Base-by-base conservation (phyloP, 179 eudicot species). In the Monotropa hypopitys region DNA sequence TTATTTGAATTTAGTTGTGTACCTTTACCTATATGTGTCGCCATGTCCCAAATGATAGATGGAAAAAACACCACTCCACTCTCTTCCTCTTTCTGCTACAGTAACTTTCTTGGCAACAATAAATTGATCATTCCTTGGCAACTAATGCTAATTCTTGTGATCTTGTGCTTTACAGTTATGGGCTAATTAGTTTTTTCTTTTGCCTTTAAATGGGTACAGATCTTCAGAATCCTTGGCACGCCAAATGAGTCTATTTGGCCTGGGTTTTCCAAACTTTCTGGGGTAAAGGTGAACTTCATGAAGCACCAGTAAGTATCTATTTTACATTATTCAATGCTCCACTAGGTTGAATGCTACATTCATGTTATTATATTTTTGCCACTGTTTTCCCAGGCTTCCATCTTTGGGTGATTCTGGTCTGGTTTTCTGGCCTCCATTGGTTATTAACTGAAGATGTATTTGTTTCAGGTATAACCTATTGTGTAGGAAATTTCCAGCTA, bases 381-480 rank as follows among this genome's bases (percentile, higher is more conserved):
- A 87, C 89, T 90, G 90, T 91, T 93, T 91, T 93, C 96, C 97
- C 97, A 95, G 99, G 97, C 97, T 85, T 91, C 97, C 95, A 85
- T 92, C 94, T 89, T 88, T 92, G 95, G 97, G 91, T 91, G 96
- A 86, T 88, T 87, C 94, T 93, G 97, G 89, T 93, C 86, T 91
- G 97, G 95, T 87, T 92, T 87, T 87, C 92, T 89, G 86, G 93
- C 93, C 89, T 88, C 67, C 87, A 78, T 85, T 84, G 91, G 90
- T 88, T 87, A 82, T 85, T 91, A 78, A 93, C 85, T 32, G 57
- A 80, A 76, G 76, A 21, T 65, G 50, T 84, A 56, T 84, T 56
- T 61, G 46, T 87, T 86, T 87, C 94, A 96, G 99, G 96, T 96
- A 90, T 87, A 96, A 91, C 77, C 89, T 89, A 79, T 78, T 94